Evolutionary conservation across 2,329 filamentous ascomycete genomes (phyloP), one percentile per base, ranked within the genome.

Genomic region (Karstenula rhodostoma): DNA sequence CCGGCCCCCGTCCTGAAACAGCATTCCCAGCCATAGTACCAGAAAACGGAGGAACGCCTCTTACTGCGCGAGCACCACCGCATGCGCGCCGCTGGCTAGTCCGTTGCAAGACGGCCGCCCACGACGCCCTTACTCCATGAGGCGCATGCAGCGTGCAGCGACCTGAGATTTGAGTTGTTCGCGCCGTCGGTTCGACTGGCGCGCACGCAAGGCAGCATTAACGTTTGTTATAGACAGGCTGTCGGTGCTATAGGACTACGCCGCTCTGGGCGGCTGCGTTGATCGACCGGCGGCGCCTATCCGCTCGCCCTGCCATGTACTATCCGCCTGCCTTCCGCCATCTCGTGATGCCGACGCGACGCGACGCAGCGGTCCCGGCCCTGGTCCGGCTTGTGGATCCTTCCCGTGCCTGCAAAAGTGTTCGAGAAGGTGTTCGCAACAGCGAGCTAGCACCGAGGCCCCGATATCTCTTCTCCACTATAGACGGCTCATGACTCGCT

Each of bases 251-350:
- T 42, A 29, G 50, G 13, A 7, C 50, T 53, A 53, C 9, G 35
- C 35, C 32, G 35, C 35, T 42, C 43, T 43, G 50, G 35, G 50
- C 22, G 13, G 35, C 42, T 53, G 50, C 50, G 35, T 23, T 53
- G 50, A 53, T 53, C 50, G 50, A 53, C 50, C 35, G 50, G 33
- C 49, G 49, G 49, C 49, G 49, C 49, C 32, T 51, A 52, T 52
- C 49, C 35, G 49, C 33, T 52, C 49, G 50, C 50, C 32, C 35
- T 53, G 50, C 50, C 50, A 37, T 29, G 17, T 42, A 35, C 42
- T 53, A 43, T 53, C 50, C 50, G 19, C 13, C 50, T 35, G 50
- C 50, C 50, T 53, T 42, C 29, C 43, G 35, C 50, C 19, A 42
- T 29, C 50, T 53, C 35, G 23, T 43, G 33, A 53, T 40, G 33